Evolutionary conservation across 352 stramenopile species (phyloP), one percentile per base, ranked within the genome.

Genomic region (Phytophthora sojae): DNA sequence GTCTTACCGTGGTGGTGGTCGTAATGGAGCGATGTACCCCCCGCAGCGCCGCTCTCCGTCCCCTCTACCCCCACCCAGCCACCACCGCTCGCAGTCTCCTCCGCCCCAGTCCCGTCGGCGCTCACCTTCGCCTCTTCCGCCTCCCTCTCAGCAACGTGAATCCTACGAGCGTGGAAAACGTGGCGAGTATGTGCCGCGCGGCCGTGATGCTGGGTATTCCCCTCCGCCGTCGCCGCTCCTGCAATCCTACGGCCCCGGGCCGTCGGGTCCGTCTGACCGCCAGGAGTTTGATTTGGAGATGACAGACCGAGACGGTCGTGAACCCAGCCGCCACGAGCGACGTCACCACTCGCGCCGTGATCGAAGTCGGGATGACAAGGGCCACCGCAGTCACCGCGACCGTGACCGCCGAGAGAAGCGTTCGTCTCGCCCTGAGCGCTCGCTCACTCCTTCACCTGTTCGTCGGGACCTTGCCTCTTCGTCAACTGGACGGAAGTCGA

Each of bases 371-470:
- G 73, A 86, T 23, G 79, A 81, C 7, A 88, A 84, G 45, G 55
- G 62, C 21, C 68, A 75, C 51, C 71, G 66, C 19, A 73, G 62
- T 26, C 76, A 84, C 26, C 67, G 67, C 60, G 72, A 81, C 2
- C 58, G 45, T 25, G 72, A 81, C 1, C 58, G 35, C 25, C 71
- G 67, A 12, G 63, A 79, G 14, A 83, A 77, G 35, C 76, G 71
- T 54, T 69, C 53, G 15, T 74, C 73, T 53, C 73, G 69, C 51
- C 19, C 44, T 19, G 66, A 77, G 17, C 75, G 67, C 7, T 85
- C 79, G 23, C 49, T 77, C 44, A 82, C 81, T 4, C 79, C 79
- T 39, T 89, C 81, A 15, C 79, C 80, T 35, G 50, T 77, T 19
- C 74, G 69, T 29, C 76, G 73, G 61, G 69, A 71, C 15, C 67